A percentile compares a stretch with the other conserved stretches of the same genome.
These are phyloP conservation scores for Domatiomyces catenatus DNA, from an alignment of 2,329 filamentous ascomycete genomes.

Conservation along the genomic window DNA sequence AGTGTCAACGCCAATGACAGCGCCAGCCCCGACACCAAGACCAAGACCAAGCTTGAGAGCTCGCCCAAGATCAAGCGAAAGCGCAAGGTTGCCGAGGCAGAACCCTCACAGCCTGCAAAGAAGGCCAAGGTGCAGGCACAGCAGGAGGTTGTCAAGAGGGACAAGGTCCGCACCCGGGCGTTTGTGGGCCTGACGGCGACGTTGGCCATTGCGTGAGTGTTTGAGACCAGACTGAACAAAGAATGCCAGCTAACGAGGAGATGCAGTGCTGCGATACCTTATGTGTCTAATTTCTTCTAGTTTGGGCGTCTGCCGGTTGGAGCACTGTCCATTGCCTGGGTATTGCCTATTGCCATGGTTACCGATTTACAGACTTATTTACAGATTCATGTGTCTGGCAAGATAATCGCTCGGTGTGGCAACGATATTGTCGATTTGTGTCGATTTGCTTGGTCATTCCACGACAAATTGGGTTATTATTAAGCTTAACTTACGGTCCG, in stretches of 20 bases:
- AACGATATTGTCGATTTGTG: neutral
- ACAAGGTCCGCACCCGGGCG: slow-evolving; percentile 72
- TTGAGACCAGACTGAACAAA: neutral
- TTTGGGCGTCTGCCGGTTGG: neutral
- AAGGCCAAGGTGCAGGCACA: slow-evolving; percentile 55
- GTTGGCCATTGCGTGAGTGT: slow-evolving; percentile 74
- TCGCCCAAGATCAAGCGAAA: slow-evolving; percentile 43
- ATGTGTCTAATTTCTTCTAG: slow-evolving; percentile 5
- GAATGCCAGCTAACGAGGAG: neutral
- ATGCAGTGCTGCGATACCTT: slow-evolving; percentile 9
- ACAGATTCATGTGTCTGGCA: neutral
- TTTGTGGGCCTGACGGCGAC: slow-evolving; percentile 75
- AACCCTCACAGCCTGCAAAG: slow-evolving; percentile 45
- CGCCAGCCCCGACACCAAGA: neutral
- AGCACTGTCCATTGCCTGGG: neutral
- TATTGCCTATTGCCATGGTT: neutral
- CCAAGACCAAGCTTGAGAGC: slow-evolving; percentile 22
- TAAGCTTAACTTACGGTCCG: neutral
- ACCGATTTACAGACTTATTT: neutral
- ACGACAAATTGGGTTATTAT: no score
- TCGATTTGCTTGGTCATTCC: neutral
- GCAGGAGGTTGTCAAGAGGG: slow-evolving; percentile 66
- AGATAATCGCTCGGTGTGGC: neutral
- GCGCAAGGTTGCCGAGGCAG: slow-evolving; percentile 50
- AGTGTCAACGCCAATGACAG: slow-evolving; percentile 13